A percentile compares a stretch with the other conserved stretches of the same genome.
Evolutionary conservation across 2,329 filamentous ascomycete species (phyloP).

Genomic region (Fusarium chaquense): DNA sequence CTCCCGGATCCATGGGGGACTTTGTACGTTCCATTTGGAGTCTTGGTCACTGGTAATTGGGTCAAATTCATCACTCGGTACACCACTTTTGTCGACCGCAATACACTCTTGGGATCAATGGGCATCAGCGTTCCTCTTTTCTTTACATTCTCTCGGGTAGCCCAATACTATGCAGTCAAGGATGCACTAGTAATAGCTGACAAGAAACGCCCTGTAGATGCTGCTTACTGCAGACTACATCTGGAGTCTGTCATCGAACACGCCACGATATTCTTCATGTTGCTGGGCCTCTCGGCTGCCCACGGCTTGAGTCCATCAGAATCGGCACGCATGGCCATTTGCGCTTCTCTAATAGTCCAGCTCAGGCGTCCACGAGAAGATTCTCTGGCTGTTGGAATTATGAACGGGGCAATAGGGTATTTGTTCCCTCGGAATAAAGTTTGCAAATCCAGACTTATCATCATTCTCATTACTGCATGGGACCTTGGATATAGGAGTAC

Average conservation of each 20-base stretch:
- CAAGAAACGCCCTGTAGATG: constrained; percentile 5
- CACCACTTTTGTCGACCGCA: not conserved
- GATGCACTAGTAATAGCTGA: constrained; percentile 21
- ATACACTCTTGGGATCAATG: constrained; percentile 27
- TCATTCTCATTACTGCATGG: constrained; percentile 2
- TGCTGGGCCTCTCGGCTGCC: not conserved
- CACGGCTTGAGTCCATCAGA: constrained; percentile 19
- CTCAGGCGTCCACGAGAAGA: constrained; percentile 7
- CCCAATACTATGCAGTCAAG: constrained; percentile 35
- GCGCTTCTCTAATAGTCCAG: constrained; percentile 30
- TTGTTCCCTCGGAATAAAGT: constrained; percentile 7
- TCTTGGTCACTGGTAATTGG: constrained; percentile 13
- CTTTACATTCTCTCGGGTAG: constrained; percentile 28
- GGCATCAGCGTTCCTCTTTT: constrained; percentile 39
- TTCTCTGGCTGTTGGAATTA: not conserved
- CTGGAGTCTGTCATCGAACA: constrained; percentile 18
- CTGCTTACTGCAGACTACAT: constrained; percentile 10
- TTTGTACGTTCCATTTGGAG: constrained; percentile 32
- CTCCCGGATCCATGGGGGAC: constrained; percentile 38
- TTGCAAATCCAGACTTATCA: constrained; percentile 10
- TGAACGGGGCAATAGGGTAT: not conserved
- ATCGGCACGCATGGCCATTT: constrained; percentile 30
- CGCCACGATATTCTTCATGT: constrained; percentile 19
- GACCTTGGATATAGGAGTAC: constrained; percentile 1
- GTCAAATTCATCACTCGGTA: not conserved